Evolutionary conservation across 2,329 filamentous ascomycete species (phyloP).

Genomic region (Sarocladiaceae sp.): DNA sequence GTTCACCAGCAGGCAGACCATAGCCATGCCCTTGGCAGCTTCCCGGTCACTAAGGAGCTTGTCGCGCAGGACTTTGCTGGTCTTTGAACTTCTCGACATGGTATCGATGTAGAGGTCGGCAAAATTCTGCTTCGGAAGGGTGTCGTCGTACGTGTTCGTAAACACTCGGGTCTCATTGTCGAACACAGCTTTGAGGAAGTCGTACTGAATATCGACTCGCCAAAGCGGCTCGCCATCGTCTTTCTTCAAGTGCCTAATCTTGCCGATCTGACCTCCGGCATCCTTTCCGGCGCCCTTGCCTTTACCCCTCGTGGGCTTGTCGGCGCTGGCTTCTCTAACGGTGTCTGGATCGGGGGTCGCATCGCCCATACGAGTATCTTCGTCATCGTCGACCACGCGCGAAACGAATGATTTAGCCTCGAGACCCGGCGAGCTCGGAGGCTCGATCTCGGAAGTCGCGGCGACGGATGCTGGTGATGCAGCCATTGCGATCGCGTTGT

Average conservation of each 20-base stretch:
- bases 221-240: constrained; percentile 84
- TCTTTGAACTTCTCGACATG: constrained; percentile 98
- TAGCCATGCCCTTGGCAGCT: constrained; percentile 96
- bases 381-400: constrained; percentile 41
- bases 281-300: constrained; percentile 29
- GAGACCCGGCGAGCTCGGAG: constrained; percentile 11
- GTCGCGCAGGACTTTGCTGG: constrained; percentile 95
- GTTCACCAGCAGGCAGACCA: constrained; percentile 97
- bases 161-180: constrained; percentile 73
- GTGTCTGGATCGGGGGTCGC: constrained; percentile 34
- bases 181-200: constrained; percentile 78
- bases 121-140: constrained; percentile 67
- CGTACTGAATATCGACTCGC: constrained; percentile 84
- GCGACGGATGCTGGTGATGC: constrained; percentile 10
- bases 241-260: constrained; percentile 83
- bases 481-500: constrained; percentile 9
- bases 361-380: constrained; percentile 38
- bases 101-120: constrained; percentile 97
- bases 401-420: constrained; percentile 36
- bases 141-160: constrained; percentile 79
- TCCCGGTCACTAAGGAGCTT: constrained; percentile 90
- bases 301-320: constrained; percentile 33
- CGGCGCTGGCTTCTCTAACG: constrained; percentile 19
- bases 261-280: constrained; percentile 45
- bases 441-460: constrained; percentile 8